phyloP scores from a whole-genome alignment of 805 yeast genomes.

The Clavispora phyllophila region DNA sequence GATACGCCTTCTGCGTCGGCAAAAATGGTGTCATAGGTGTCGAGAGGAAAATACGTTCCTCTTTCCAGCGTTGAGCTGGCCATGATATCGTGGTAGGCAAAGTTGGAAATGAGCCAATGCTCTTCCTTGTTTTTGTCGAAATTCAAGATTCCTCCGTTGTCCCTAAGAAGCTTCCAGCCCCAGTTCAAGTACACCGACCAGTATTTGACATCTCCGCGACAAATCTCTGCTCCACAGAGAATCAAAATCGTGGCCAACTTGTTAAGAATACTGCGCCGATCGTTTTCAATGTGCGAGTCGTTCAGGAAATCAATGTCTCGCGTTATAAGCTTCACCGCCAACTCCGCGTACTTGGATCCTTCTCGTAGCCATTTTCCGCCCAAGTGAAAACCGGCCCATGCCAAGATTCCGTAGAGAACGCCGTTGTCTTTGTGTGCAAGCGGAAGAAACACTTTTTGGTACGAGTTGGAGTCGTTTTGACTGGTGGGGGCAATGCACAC shows the following conservation, averaged over 20 bases:
- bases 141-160: slow-evolving; percentile 59
- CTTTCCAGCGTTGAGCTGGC: slow-evolving; percentile 57
- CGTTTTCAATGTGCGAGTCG: slow-evolving; percentile 13
- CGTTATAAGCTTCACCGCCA: slow-evolving; percentile 42
- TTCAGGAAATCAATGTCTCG: slow-evolving; percentile 21
- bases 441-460: slow-evolving; percentile 49
- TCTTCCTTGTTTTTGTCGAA: slow-evolving; percentile 51
- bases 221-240: slow-evolving; percentile 75
- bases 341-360: slow-evolving; percentile 44
- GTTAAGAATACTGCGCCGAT: slow-evolving; percentile 31
- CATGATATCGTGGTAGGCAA: slow-evolving; percentile 75
- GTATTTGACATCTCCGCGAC: slow-evolving; percentile 72
- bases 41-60: slow-evolving; percentile 60
- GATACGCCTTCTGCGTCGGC: slow-evolving; percentile 28
- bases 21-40: slow-evolving; percentile 54
- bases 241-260: slow-evolving; percentile 64
- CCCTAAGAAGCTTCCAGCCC: slow-evolving; percentile 59
- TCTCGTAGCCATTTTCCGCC: slow-evolving; percentile 42
- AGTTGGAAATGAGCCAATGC: slow-evolving; percentile 71
- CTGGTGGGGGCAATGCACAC: slow-evolving; percentile 45
- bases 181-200: slow-evolving; percentile 66
- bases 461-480: slow-evolving; percentile 43
- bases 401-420: slow-evolving; percentile 47
- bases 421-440: slow-evolving; percentile 49
- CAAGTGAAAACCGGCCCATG: slow-evolving; percentile 53